Conservation (phyloP, 306 rosid genomes). For the Acacia acuminata region DNA sequence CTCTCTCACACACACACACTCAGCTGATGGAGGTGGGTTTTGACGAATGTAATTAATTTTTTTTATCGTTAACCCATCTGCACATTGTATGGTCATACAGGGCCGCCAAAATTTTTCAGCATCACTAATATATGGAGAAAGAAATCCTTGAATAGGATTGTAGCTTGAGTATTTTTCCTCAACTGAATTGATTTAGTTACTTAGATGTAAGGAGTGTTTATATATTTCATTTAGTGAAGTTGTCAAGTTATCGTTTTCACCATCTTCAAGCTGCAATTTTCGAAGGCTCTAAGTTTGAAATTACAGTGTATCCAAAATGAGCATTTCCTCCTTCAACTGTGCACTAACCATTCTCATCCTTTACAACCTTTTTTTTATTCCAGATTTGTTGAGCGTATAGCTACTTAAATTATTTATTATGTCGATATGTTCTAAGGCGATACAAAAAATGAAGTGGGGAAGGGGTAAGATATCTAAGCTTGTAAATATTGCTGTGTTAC, state of each 20-base stretch:
- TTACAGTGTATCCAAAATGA: not conserved
- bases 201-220: conserved; percentile 4
- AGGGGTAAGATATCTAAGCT: too few species aligned
- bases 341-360: not conserved
- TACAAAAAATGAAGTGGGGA: too few species aligned
- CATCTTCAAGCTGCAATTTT: not conserved
- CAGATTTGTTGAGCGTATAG: too few species aligned
- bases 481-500: too few species aligned
- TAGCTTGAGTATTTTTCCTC: conserved; percentile 13
- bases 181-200: conserved; percentile 7
- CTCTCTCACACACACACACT: not conserved
- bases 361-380: too few species aligned
- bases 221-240: conserved; percentile 4
- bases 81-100: conserved; percentile 21
- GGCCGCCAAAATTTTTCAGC: conserved; percentile 15
- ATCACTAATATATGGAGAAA: conserved; percentile 8
- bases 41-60: conserved; percentile 23
- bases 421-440: too few species aligned
- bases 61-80: conserved; percentile 19
- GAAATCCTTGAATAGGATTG: conserved; percentile 16
- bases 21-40: conserved; percentile 24
- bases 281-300: not conserved
- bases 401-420: too few species aligned
- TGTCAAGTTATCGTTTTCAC: not conserved
- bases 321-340: not conserved